Conservation (phyloP, 73 alveolate species). For the Uronychia binucleata region DNA sequence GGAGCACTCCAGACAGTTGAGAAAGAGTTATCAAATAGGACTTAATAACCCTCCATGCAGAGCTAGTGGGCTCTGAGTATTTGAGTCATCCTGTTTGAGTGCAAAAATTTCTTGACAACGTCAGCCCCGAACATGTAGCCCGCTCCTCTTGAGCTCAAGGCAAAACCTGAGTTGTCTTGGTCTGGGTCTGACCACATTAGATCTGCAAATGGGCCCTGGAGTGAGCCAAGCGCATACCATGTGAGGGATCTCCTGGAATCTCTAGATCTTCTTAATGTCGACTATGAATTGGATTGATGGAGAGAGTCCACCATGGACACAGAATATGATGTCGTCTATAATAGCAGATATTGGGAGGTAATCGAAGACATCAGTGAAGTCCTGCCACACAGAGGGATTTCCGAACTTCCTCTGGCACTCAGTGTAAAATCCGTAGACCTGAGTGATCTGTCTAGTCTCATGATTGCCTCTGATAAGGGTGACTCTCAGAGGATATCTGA, state of each 20-base stretch:
- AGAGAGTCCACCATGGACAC: slow-evolving; percentile 99
- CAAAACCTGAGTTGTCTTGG: slow-evolving; percentile 89
- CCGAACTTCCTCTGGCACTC: slow-evolving; percentile 98
- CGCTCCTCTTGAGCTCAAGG: slow-evolving; percentile 95
- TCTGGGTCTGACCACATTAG: slow-evolving; percentile 99
- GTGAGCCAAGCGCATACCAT: neutral
- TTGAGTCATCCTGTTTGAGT: slow-evolving; percentile 88
- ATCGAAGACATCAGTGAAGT: slow-evolving; percentile 96
- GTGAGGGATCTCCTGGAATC: slow-evolving; percentile 97
- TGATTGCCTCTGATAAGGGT: slow-evolving; percentile 92
- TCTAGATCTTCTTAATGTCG: slow-evolving; percentile 88
- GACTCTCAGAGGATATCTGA: slow-evolving; percentile 90
- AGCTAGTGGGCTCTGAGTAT: slow-evolving; percentile 97
- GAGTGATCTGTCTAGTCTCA: slow-evolving; percentile 87
- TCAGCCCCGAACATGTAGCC: slow-evolving; percentile 98
- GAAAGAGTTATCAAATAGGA: slow-evolving; percentile 87
- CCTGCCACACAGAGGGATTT: slow-evolving; percentile 93
- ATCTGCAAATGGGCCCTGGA: slow-evolving; percentile 98
- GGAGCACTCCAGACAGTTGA: slow-evolving; percentile 99
- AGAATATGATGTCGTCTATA: slow-evolving; percentile 91
- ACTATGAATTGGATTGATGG: slow-evolving; percentile 95
- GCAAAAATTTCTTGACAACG: slow-evolving; percentile 92
- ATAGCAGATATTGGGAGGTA: slow-evolving; percentile 97
- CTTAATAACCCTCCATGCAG: slow-evolving; percentile 95
- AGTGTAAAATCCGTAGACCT: slow-evolving; percentile 99